Evolutionary conservation across 2,329 filamentous ascomycete species (phyloP), one percentile per base, ranked within the genome.

Genomic region (Dendryphion nanum): DNA sequence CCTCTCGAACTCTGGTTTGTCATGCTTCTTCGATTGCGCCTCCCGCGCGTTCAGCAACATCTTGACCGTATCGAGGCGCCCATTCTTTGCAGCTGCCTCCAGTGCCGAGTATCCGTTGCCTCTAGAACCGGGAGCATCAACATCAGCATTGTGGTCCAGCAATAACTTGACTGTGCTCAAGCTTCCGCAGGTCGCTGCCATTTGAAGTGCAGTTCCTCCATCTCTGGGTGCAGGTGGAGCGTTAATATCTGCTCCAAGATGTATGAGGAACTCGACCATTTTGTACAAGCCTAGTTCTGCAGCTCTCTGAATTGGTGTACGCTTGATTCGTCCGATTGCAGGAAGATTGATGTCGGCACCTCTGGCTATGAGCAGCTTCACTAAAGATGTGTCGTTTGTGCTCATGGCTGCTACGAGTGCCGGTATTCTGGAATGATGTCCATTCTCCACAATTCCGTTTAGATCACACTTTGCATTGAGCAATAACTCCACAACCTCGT

Each of bases 11-110:
- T 8, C 8, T 26, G 23, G 23, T n/a, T n/a, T 26, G 8, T 26
- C 23, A 26, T 26, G 8, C n/a, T n/a, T n/a, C 8, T n/a, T n/a
- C 8, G 23, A n/a, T 26, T 26, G 23, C 8, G 23, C n/a, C n/a
- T n/a, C n/a, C 8, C 23, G 23, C 8, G 42, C 13, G 33, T 29
- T 20, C 7, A 38, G 35, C 6, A 38, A 29, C 12, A 24, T 24
- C 21, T 59, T 45, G 10, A 60, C 26, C 45, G 55, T 53, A 30
- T 62, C 58, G 14, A 63, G 47, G 7, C 52, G 50, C 17, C 57
- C 59, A 12, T 51, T 30, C 33, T 61, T 53, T 23, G 59, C 53
- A 4, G 59, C 55, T 6, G 48, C 59, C 35, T 56, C 45, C 4
- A 62, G 35, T 4, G 59, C 55, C 2, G 59, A 57, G 17, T 50